Percentiles rank a stretch among this genome's conserved stretches.
These are phyloP conservation scores for Kodamaea kaohsiungensis DNA, from an alignment of 805 yeast species.

Conservation along the genomic window DNA sequence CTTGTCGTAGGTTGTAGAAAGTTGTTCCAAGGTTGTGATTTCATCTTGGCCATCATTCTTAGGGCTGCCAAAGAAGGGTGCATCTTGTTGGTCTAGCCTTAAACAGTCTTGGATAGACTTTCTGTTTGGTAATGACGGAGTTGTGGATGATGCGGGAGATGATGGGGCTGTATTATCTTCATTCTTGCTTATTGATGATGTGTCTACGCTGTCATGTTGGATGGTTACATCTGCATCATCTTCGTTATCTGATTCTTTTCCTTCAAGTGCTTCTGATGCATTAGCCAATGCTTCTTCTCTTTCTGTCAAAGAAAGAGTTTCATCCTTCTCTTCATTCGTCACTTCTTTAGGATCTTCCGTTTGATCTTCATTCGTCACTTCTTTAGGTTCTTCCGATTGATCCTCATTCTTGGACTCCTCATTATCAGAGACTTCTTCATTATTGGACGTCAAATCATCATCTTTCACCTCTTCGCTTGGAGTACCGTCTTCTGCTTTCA, in stretches of 20 bases:
- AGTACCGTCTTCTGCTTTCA: slow-evolving; percentile 10
- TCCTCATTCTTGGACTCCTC: neutral
- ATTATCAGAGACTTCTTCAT: neutral
- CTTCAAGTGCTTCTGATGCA: slow-evolving; percentile 2
- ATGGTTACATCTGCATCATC: neutral
- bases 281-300: slow-evolving; percentile 1
- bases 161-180: neutral
- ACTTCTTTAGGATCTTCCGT: neutral
- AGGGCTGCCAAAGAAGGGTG: slow-evolving; percentile 12
- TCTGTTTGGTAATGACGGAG: slow-evolving; percentile 37
- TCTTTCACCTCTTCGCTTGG: slow-evolving; percentile 7
- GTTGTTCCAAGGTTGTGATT: slow-evolving; percentile 14
- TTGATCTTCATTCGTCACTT: neutral
- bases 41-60: slow-evolving; percentile 5
- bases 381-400: neutral
- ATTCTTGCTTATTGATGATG: slow-evolving; percentile 2
- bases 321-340: neutral
- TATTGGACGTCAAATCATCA: neutral
- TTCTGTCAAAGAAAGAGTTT: neutral
- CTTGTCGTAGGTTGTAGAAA: slow-evolving; percentile 22
- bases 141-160: slow-evolving; percentile 12
- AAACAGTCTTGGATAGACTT: slow-evolving; percentile 26
- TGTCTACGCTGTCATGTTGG: slow-evolving; percentile 6
- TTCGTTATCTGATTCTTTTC: neutral
- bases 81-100: slow-evolving; percentile 23